Conservation (phyloP, 345 rosid species). For the Pelargonium nanum region DNA sequence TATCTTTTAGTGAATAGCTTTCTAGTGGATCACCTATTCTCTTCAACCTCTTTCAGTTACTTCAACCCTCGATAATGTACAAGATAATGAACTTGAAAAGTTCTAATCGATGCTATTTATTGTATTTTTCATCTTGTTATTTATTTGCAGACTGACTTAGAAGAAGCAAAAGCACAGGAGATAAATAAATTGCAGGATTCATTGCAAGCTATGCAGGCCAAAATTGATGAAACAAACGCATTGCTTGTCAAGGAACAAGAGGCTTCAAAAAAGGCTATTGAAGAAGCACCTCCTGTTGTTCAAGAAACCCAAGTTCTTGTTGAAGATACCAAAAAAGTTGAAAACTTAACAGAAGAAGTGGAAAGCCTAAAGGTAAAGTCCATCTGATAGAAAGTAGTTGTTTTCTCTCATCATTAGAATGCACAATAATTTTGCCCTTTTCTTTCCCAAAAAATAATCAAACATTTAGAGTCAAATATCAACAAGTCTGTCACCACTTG, state of each 20-base stretch:
- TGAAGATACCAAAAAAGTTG: constrained; percentile 35
- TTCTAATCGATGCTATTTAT: background rate
- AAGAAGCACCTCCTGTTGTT: constrained; percentile 41
- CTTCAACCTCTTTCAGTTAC: background rate
- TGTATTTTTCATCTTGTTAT: constrained; percentile 3
- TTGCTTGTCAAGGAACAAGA: constrained; percentile 29
- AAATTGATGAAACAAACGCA: constrained; percentile 32
- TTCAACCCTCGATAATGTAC: background rate
- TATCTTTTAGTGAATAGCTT: constrained; percentile 6
- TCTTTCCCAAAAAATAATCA: background rate
- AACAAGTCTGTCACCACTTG: no score
- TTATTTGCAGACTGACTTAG: constrained; percentile 33
- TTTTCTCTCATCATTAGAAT: background rate
- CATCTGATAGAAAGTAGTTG: background rate
- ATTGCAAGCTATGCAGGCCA: constrained; percentile 30
- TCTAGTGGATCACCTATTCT: background rate
- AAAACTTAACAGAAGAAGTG: constrained; percentile 32
- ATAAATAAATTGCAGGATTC: constrained; percentile 28
- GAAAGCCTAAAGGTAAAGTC: constrained; percentile 29
- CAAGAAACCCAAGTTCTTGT: constrained; percentile 41
- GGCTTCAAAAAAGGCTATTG: constrained; percentile 32
- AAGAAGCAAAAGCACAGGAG: constrained; percentile 38
- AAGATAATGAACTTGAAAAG: background rate
- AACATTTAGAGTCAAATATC: no score
- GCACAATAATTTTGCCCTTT: background rate